These are phyloP conservation scores for Alternaria gansuensis DNA, from an alignment of 2,329 filamentous ascomycete genomes.

Conservation along the genomic window DNA sequence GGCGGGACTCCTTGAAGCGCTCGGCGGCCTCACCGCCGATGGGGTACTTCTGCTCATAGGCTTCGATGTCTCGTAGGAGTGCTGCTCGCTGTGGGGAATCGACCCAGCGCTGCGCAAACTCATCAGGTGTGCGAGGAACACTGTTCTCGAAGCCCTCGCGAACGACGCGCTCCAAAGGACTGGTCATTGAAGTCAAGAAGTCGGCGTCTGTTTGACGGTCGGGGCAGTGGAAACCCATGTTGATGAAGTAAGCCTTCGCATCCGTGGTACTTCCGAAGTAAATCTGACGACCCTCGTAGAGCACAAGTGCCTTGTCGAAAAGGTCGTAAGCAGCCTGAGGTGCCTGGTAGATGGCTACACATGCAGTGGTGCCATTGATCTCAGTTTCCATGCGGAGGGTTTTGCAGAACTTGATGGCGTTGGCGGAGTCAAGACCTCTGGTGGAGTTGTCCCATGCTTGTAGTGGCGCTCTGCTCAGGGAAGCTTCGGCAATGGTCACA, in stretches of 20 bases:
- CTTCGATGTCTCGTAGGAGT: constrained; percentile 57
- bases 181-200: constrained; percentile 79
- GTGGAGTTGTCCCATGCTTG: constrained; percentile 84
- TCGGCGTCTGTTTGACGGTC: constrained; percentile 76
- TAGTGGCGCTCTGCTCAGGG: constrained; percentile 68
- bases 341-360: constrained; percentile 78
- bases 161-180: constrained; percentile 58
- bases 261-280: constrained; percentile 72
- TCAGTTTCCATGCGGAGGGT: constrained; percentile 74
- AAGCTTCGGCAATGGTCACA: constrained; percentile 82
- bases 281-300: constrained; percentile 74
- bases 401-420: constrained; percentile 78
- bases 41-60: constrained; percentile 58
- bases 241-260: constrained; percentile 73
- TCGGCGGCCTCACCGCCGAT: constrained; percentile 57
- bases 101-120: constrained; percentile 64
- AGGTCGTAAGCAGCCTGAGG: constrained; percentile 73
- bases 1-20: constrained; percentile 58
- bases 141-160: constrained; percentile 56
- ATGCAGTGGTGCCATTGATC: constrained; percentile 70
- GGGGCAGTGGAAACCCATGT: constrained; percentile 77
- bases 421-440: constrained; percentile 76
- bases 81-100: constrained; percentile 60
- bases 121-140: constrained; percentile 60
- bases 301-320: constrained; percentile 74